These are phyloP conservation scores for Vararia minispora DNA, from an alignment of 768 basidiomycete species.

Conservation along the genomic window DNA sequence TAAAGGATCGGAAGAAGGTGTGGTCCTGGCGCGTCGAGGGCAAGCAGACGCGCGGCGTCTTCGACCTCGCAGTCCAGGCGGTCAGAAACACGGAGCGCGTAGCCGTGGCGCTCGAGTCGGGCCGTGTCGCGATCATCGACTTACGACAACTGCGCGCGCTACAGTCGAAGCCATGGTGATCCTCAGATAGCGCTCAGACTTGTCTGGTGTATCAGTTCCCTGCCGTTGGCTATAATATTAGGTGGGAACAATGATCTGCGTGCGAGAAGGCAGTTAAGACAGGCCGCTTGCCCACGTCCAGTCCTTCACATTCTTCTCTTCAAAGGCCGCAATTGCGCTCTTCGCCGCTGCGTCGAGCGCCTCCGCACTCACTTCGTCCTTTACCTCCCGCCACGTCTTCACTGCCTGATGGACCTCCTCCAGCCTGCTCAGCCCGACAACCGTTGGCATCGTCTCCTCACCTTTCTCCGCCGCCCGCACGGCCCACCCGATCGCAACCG, in stretches of 20 bases:
- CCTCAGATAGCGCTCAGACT: too few species aligned
- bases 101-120: constrained; percentile 59
- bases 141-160: constrained; percentile 33
- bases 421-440: constrained; percentile 60
- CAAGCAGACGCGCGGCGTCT: constrained; percentile 11
- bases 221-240: too few species aligned
- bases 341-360: constrained; percentile 35
- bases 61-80: constrained; percentile 14
- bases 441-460: constrained; percentile 42
- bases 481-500: constrained; percentile 66
- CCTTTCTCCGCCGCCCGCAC: constrained; percentile 32
- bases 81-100: constrained; percentile 39
- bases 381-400: constrained; percentile 53
- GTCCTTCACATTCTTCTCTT: constrained; percentile 40
- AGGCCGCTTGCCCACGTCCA: constrained; percentile 29
- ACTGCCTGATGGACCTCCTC: constrained; percentile 68
- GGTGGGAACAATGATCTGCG: too few species aligned
- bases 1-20: constrained; percentile 10
- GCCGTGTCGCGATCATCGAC: constrained; percentile 59
- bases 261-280: too few species aligned
- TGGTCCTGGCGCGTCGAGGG: constrained; percentile 14
- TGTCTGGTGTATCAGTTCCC: too few species aligned
- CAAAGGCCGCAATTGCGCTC: constrained; percentile 32
- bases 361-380: constrained; percentile 24
- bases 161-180: too few species aligned